phyloP scores from a whole-genome alignment of 2,329 filamentous ascomycete genomes.

The Cladophialophora chaetospira region DNA sequence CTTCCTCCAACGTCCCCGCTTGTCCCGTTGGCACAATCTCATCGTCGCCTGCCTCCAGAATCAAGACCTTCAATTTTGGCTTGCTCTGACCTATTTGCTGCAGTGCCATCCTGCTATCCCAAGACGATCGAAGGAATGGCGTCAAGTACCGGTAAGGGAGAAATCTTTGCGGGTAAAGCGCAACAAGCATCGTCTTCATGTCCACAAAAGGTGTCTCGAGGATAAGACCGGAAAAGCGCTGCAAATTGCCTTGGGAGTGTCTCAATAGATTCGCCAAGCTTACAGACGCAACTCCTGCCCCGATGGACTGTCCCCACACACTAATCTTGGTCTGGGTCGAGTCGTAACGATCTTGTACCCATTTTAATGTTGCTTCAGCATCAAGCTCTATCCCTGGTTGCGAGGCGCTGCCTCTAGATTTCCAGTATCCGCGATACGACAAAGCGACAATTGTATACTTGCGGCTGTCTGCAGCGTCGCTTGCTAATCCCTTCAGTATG shows the following conservation, averaged over 20 bases:
- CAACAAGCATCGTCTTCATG: slow-evolving; percentile 68
- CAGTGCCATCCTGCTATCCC: slow-evolving; percentile 51
- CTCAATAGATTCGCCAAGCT: slow-evolving; percentile 21
- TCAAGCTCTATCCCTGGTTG: slow-evolving; percentile 71
- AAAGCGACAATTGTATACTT: slow-evolving; percentile 49
- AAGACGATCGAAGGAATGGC: slow-evolving; percentile 68
- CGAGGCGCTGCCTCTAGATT: slow-evolving; percentile 66
- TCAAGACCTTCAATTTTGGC: slow-evolving; percentile 37
- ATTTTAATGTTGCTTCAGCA: slow-evolving; percentile 63
- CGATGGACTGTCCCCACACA: slow-evolving; percentile 78
- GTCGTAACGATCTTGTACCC: slow-evolving; percentile 55
- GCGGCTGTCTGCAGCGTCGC: slow-evolving; percentile 15
- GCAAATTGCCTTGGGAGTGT: slow-evolving; percentile 17
- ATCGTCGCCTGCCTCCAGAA: slow-evolving; percentile 47
- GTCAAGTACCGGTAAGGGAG: slow-evolving; percentile 74
- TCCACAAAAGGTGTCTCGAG: slow-evolving; percentile 77
- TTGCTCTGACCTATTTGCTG: slow-evolving; percentile 39
- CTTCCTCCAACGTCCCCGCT: slow-evolving; percentile 38
- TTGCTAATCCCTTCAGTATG: slow-evolving; percentile 39
- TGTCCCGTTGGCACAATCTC: slow-evolving; percentile 47
- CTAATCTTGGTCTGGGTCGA: slow-evolving; percentile 47
- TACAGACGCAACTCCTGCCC: slow-evolving; percentile 68
- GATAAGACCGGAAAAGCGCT: slow-evolving; percentile 54
- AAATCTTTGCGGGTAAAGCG: slow-evolving; percentile 77
- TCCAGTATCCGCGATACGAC: slow-evolving; percentile 76